Evolutionary conservation across 352 stramenopile species (phyloP), one percentile per base, ranked within the genome.

Genomic region (Stephanocyclus meneghinianus): DNA sequence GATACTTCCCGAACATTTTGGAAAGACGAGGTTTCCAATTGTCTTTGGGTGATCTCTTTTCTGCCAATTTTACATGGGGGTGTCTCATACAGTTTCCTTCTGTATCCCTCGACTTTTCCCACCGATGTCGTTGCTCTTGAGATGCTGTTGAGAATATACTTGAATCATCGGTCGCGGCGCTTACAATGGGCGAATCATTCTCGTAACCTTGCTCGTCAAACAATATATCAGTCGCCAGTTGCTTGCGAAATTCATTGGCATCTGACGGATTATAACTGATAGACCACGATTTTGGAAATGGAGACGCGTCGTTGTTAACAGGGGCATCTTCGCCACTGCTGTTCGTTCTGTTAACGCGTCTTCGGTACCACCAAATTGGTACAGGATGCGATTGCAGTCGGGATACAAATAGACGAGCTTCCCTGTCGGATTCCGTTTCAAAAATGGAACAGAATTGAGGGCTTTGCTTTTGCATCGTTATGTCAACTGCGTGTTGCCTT

Each of bases 241-340:
- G 30, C 15, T 48, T 65, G 32, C 37, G 50, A 16, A 71, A 21
- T 21, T 59, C 57, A 45, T 65, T 35, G 30, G 18, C 8, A 30
- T 2, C 51, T 21, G 35, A 48, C 42, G 26, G 32, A 42, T 8
- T 68, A 44, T 73, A 73, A 30, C 61, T 73, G 9, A 63, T 11
- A 4, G 71, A 78, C 71, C 71, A 78, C n/a, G 63, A 71, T 57
- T 71, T 68, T 21, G 71, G 71, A 62, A 78, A 78, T 10, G 62
- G 71, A 7, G 71, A 78, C 16, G 40, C 6, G 55, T 73, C 71
- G 18, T 57, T 60, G 3, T 32, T 42, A 16, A 42, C 35, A 32
- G 16, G 5, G 60, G 45, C 1, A 40, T 57, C 26, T 42, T 26
- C 21, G 21, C 21, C 21, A 26, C 0, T 42, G 8, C 9, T n/a